Evolutionary conservation across 768 basidiomycete genomes (phyloP), one percentile per base, ranked within the genome.

Genomic region (Cystobasidiopsis lactophilus): DNA sequence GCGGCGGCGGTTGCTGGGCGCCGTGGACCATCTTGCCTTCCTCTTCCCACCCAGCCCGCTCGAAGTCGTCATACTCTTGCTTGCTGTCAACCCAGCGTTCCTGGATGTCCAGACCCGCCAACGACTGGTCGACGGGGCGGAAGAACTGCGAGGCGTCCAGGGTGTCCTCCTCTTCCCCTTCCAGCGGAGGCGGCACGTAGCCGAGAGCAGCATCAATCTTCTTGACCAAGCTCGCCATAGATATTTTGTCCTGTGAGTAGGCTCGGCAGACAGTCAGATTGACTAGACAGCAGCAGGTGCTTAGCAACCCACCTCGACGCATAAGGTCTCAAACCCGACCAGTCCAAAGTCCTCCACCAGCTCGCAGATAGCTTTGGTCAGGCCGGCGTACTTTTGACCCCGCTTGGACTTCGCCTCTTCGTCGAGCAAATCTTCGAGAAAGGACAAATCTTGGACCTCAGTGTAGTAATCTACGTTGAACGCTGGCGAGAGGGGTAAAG

Each of bases 401-500:
- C 78, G 77, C 1, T 79, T 77, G 0, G 80, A 74, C 1, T 76
- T 64, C 0, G 76, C 71, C 18, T 67, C 65, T 3, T 56, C 54
- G 5, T 74, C 71, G 16, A 96, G 75, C 0, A 76, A 69, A 57
- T 79, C 79, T 58, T 84, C 77, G 21, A 98, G 75, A 65, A 95
- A 80, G 1, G 80, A 79, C 0, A 98, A 72, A 63, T 98, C 91
- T 66, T 93, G 88, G 0, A 93, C 93, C 67, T 98, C 88, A 39
- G 93, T 95, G 66, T 96, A 96, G 66, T 83, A 98, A 58, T 86
- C 84, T 27, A 98, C 78, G 62, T 91, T 93, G 71, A 98, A 96
- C 40, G 91, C 91, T 93, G 60, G 10, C 23, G 5, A 3, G 23
- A 23, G 14, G 21, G 37, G 29, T n/a, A n/a, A n/a, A n/a, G n/a